Percentiles rank a stretch among this genome's conserved stretches.
Conservation (phyloP, 305 asterid species). For the Solanum hybrid region DNA sequence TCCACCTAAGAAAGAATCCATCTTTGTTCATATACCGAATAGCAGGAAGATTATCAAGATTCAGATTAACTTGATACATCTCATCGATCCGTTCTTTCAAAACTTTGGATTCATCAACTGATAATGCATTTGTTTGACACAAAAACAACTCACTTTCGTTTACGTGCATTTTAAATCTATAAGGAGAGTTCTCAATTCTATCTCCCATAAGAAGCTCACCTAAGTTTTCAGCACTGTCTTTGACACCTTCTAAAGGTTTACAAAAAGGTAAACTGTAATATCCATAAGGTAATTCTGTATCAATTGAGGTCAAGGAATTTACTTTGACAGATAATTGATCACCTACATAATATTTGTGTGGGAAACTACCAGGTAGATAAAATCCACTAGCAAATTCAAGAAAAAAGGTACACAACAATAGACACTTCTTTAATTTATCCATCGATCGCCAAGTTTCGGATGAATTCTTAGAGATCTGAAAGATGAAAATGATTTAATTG, state of each 20-base stretch:
- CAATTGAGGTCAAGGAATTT: conserved; percentile 34
- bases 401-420: not conserved
- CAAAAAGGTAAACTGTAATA: conserved; percentile 32
- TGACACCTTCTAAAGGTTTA: conserved; percentile 29
- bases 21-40: conserved; percentile 20
- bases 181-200: conserved; percentile 32
- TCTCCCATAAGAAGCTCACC: conserved; percentile 33
- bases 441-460: not conserved
- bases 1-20: conserved; percentile 25
- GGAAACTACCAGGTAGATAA: conserved; percentile 34
- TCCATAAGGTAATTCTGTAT: conserved; percentile 30
- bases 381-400: conserved; percentile 14
- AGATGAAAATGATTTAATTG: not conserved
- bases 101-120: conserved; percentile 15
- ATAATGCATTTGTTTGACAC: conserved; percentile 15
- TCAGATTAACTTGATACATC: conserved; percentile 29
- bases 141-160: conserved; percentile 21
- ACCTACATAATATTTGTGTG: conserved; percentile 24
- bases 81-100: conserved; percentile 24
- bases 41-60: conserved; percentile 31
- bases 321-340: conserved; percentile 30
- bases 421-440: conserved; percentile 9
- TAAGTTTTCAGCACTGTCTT: conserved; percentile 26
- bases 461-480: not conserved
- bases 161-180: conserved; percentile 22